Evolutionary conservation across 2,329 filamentous ascomycete species (phyloP).

Genomic region (Tolypocladium tundrense): DNA sequence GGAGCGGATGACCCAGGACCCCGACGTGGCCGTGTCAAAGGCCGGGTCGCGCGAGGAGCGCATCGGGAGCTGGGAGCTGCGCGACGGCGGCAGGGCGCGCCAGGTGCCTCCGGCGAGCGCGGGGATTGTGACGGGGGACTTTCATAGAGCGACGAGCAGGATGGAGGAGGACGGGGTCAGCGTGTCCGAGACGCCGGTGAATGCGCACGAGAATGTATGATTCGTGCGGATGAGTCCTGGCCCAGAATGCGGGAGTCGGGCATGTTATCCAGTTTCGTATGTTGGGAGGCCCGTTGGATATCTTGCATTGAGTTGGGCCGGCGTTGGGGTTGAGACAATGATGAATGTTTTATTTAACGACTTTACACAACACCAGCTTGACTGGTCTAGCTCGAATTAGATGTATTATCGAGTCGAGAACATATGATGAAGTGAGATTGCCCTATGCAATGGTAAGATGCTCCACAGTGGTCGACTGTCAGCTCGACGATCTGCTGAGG

Average conservation of each 20-base stretch:
- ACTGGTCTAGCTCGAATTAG: background rate
- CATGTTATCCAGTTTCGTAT: background rate
- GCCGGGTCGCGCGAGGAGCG: conserved; percentile 32
- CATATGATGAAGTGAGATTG: background rate
- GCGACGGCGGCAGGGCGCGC: conserved; percentile 10
- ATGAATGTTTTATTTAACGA: background rate
- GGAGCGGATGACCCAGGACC: conserved; percentile 33
- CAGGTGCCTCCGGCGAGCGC: conserved; percentile 6
- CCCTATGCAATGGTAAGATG: background rate
- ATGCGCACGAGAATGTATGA: conserved; percentile 28
- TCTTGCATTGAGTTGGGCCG: background rate
- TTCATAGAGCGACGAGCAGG: conserved; percentile 7
- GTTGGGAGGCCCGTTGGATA: background rate
- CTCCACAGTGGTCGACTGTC: background rate
- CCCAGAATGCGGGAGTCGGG: background rate
- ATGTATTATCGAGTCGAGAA: background rate
- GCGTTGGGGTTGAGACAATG: background rate
- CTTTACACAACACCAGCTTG: background rate
- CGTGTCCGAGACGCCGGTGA: conserved; percentile 25
- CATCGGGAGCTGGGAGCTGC: conserved; percentile 40
- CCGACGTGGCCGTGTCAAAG: conserved; percentile 29
- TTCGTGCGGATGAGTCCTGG: background rate
- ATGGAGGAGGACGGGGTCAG: conserved; percentile 24
- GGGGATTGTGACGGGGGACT: conserved; percentile 14
- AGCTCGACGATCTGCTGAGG: background rate